Evolutionary conservation across 768 basidiomycete species (phyloP).

Genomic region (Naganishia kalamii): DNA sequence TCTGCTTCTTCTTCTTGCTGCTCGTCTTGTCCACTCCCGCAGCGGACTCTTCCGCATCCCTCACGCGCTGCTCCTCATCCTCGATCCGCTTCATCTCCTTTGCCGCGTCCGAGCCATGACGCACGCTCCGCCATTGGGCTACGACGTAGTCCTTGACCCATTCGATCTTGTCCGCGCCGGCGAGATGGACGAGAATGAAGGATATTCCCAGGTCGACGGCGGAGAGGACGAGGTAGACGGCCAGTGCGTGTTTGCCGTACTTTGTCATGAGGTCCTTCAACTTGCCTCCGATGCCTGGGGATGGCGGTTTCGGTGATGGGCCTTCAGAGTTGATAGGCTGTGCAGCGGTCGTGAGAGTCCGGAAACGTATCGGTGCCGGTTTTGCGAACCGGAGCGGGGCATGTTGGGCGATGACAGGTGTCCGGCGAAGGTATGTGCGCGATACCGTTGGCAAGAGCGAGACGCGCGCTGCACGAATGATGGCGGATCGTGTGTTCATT

Average conservation of each 20-base stretch:
- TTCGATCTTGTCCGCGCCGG: conserved; percentile 86
- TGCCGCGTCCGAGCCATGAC: conserved; percentile 28
- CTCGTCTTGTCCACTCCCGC: neutral
- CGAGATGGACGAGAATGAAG: conserved; percentile 72
- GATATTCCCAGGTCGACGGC: conserved; percentile 75
- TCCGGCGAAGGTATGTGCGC: too few species aligned
- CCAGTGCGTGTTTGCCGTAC: conserved; percentile 94
- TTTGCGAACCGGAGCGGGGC: too few species aligned
- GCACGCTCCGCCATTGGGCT: conserved; percentile 37
- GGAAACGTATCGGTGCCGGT: too few species aligned
- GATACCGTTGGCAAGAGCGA: too few species aligned
- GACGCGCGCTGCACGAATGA: too few species aligned
- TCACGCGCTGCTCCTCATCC: conserved; percentile 22
- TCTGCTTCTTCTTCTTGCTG: conserved; percentile 21
- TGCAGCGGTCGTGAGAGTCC: too few species aligned
- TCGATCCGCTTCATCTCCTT: conserved; percentile 15
- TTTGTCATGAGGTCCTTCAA: conserved; percentile 77
- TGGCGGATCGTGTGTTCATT: too few species aligned
- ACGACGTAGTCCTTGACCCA: conserved; percentile 52
- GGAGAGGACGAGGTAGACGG: conserved; percentile 71
- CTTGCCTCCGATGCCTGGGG: conserved; percentile 5
- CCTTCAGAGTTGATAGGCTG: neutral
- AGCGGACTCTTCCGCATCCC: conserved; percentile 19
- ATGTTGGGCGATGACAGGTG: too few species aligned
- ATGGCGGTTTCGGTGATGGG: neutral